Evolutionary conservation across 2,329 filamentous ascomycete species (phyloP).

Genomic region (Cladorrhinum sp.): DNA sequence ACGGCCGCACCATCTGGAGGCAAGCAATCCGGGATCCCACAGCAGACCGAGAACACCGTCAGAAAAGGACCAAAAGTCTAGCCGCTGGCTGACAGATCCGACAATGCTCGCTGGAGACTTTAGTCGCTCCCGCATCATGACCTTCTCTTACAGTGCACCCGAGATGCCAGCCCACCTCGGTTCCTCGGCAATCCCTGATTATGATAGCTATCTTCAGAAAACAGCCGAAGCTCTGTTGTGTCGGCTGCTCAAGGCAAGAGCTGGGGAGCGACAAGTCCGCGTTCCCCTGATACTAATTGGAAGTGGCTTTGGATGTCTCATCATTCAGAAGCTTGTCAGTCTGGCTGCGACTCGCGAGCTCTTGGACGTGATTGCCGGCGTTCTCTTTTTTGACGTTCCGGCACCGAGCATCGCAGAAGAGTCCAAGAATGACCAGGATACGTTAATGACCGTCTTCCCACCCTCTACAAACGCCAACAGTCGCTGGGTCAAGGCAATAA

Average conservation of each 20-base stretch:
- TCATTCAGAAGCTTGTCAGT: constrained; percentile 6
- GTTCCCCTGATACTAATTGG: constrained; percentile 9
- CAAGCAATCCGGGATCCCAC: neutral
- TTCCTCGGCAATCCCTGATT: neutral
- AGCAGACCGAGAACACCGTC: constrained; percentile 4
- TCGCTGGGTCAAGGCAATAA: neutral
- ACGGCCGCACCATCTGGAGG: constrained; percentile 1
- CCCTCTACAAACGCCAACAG: neutral
- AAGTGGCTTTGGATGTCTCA: constrained; percentile 13
- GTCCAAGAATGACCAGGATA: neutral
- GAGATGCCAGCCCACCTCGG: neutral
- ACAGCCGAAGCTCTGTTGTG: neutral
- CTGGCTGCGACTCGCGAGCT: neutral
- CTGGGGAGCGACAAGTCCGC: neutral
- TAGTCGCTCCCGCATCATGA: constrained; percentile 1
- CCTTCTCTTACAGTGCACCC: constrained; percentile 1
- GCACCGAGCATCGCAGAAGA: neutral
- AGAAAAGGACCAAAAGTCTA: constrained; percentile 4
- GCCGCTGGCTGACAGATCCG: constrained; percentile 9
- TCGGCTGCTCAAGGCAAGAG: neutral
- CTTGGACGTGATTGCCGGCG: neutral
- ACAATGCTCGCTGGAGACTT: constrained; percentile 8
- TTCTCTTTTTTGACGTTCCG: constrained; percentile 4
- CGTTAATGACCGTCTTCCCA: neutral
- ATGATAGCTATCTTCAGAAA: neutral